phyloP scores from a whole-genome alignment of 2,329 filamentous ascomycete genomes.

The Paraphaeosphaeria minitans region DNA sequence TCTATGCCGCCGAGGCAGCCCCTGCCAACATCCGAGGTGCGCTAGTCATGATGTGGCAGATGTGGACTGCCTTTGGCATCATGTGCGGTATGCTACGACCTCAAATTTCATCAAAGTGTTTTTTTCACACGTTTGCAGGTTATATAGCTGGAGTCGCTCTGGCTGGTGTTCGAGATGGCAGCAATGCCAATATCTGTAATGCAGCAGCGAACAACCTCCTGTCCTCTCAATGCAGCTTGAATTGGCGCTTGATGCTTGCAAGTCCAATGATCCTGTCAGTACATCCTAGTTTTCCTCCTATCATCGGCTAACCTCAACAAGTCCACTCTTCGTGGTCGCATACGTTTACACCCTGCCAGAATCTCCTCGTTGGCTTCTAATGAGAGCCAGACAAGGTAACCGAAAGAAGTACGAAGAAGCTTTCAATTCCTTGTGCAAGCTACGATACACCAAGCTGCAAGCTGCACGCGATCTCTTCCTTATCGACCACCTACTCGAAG shows the following conservation, averaged over 20 bases:
- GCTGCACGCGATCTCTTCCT: conserved; percentile 61
- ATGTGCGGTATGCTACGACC: conserved; percentile 16
- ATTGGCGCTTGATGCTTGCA: conserved; percentile 29
- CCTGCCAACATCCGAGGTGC: conserved; percentile 54
- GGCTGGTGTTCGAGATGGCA: conserved; percentile 18
- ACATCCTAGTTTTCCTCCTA: too few species aligned
- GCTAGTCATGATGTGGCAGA: conserved; percentile 57
- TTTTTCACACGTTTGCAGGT: background rate
- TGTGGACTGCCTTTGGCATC: conserved; percentile 18
- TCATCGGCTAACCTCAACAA: background rate
- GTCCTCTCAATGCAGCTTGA: conserved; percentile 18
- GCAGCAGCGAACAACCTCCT: conserved; percentile 10
- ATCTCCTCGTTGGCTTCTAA: conserved; percentile 25
- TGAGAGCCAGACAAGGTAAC: conserved; percentile 24
- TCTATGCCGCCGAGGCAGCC: conserved; percentile 52
- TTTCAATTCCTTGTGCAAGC: conserved; percentile 50
- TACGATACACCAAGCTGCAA: conserved; percentile 58
- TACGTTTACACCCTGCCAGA: conserved; percentile 27
- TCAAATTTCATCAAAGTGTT: too few species aligned
- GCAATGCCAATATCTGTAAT: conserved; percentile 12
- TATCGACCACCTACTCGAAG: conserved; percentile 34
- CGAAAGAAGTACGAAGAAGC: conserved; percentile 27
- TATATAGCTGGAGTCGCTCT: conserved; percentile 26
- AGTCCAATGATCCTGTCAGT: conserved; percentile 25
- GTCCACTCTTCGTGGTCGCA: conserved; percentile 22